Base-by-base conservation (phyloP, 345 rosid species). In the Linum trigynum region DNA sequence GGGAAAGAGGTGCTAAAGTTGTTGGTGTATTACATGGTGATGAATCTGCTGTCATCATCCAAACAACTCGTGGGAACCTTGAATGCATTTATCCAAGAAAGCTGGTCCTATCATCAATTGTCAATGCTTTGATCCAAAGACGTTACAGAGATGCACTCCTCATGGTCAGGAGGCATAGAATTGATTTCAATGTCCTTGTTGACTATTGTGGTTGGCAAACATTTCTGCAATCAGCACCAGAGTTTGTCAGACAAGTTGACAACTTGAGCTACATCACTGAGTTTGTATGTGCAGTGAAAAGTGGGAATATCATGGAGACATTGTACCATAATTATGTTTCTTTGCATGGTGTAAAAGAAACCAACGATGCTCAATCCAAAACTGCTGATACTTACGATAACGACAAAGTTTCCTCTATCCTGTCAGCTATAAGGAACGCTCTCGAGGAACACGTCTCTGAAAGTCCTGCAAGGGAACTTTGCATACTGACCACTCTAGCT, bases 131-230 rank as follows among this genome's bases (percentile, higher is more conserved):
- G 80, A 74, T 72, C 65, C 86, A 83, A 71, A 60, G 77, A 64
- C 88, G 85, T 69, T 94, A 85, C 67, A 82, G 75, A 74, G 92
- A 90, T 81, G 96, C 96, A 55, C 74, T 90, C 55, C 74, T 80
- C 68, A 86, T 94, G 96, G 99, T 94, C 53, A 85, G 99, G 82
- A 84, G 95, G 55, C 99, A 94, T 17, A 85, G 99, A 76, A 94
- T 90, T 66, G 82, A 94, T 83, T 90, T 94, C 70, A 94, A 94
- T 74, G 76, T 90, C 43, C 81, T 90, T 51, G 86, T 88, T 65
- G 97, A 94, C 68, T 69, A 85, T 70, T 82, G 82, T 72, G 97
- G 99, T 39, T 87, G 97, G 96, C 86, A 85, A 74, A 69, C 72
- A 61, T 94, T 94, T 79, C 73, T 84, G 66, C 85, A 77, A 57